These are phyloP conservation scores for Phaeosphaeria sp. DNA, from an alignment of 2,329 filamentous ascomycete species.

Conservation along the genomic window DNA sequence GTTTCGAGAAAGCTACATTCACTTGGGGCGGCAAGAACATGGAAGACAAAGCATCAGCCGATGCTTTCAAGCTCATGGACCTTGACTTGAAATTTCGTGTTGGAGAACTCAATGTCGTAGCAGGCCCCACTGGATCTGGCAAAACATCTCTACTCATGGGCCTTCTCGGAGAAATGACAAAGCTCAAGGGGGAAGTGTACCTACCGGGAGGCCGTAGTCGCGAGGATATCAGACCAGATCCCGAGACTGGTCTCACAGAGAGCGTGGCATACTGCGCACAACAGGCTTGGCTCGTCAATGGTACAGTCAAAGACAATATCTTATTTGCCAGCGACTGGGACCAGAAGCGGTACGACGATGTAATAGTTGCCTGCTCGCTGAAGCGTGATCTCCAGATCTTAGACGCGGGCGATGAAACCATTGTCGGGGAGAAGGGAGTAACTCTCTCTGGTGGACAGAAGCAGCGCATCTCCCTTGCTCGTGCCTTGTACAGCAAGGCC, in stretches of 20 bases:
- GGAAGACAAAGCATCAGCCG: slow-evolving; percentile 63
- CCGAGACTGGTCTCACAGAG: slow-evolving; percentile 85
- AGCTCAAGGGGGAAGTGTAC: slow-evolving; percentile 79
- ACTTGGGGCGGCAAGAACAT: slow-evolving; percentile 76
- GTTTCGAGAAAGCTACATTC: slow-evolving; percentile 83
- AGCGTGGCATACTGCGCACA: slow-evolving; percentile 96
- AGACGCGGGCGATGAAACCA: slow-evolving; percentile 87
- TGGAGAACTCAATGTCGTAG: slow-evolving; percentile 88
- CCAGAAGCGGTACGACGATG: slow-evolving; percentile 81
- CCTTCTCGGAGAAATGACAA: slow-evolving; percentile 92
- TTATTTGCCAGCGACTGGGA: slow-evolving; percentile 84
- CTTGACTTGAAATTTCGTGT: slow-evolving; percentile 82
- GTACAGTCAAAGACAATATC: slow-evolving; percentile 94
- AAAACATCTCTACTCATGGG: slow-evolving; percentile 98
- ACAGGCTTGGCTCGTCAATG: slow-evolving; percentile 96
- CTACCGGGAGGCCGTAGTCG: slow-evolving; percentile 85
- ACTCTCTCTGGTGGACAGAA: slow-evolving; percentile 97
- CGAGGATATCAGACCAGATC: slow-evolving; percentile 81
- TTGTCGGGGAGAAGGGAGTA: slow-evolving; percentile 97
- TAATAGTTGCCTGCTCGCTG: slow-evolving; percentile 88
- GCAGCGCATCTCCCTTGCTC: slow-evolving; percentile 94
- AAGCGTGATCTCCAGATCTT: slow-evolving; percentile 92
- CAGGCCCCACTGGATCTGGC: slow-evolving; percentile 90
- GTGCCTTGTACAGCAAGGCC: slow-evolving; percentile 94
- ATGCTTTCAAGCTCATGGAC: slow-evolving; percentile 79